Evolutionary conservation across 2,329 filamentous ascomycete genomes (phyloP).

Genomic region (Teratosphaeria pseudoeucalypti): DNA sequence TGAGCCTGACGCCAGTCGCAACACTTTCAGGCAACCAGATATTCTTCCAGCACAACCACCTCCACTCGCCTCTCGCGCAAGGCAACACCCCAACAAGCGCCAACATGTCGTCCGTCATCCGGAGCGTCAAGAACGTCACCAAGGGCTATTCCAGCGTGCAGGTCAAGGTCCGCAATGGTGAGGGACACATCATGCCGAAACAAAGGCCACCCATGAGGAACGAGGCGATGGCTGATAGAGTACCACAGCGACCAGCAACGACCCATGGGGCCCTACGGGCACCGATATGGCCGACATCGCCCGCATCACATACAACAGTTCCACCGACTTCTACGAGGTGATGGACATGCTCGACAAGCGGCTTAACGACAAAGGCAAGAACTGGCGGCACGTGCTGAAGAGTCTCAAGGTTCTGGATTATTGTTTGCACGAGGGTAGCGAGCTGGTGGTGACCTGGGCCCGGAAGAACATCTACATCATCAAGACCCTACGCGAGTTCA

Average conservation of each 20-base stretch:
- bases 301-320: slow-evolving; percentile 93
- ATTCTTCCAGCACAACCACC: not conserved
- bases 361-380: slow-evolving; percentile 98
- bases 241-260: slow-evolving; percentile 84
- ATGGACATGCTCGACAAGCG: slow-evolving; percentile 99
- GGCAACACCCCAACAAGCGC: not conserved
- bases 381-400: slow-evolving; percentile 97
- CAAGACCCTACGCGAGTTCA: slow-evolving; percentile 94
- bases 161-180: slow-evolving; percentile 97
- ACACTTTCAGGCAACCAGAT: not conserved
- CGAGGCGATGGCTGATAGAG: slow-evolving; percentile 5
- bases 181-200: slow-evolving; percentile 23
- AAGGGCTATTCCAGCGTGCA: slow-evolving; percentile 96
- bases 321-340: slow-evolving; percentile 96
- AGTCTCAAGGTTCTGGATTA: slow-evolving; percentile 97
- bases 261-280: slow-evolving; percentile 94
- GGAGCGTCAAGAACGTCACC: slow-evolving; percentile 98
- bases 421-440: slow-evolving; percentile 92
- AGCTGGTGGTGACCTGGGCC: slow-evolving; percentile 94
- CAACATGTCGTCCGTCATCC: slow-evolving; percentile 91
- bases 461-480: slow-evolving; percentile 98
- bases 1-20: not conserved
- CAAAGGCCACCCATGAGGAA: not conserved
- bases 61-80: not conserved
- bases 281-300: slow-evolving; percentile 99